Percentiles rank a stretch among this genome's conserved stretches.
These are phyloP conservation scores for Penicillium cataractarum DNA, from an alignment of 495 filamentous ascomycete genomes.

Conservation along the genomic window DNA sequence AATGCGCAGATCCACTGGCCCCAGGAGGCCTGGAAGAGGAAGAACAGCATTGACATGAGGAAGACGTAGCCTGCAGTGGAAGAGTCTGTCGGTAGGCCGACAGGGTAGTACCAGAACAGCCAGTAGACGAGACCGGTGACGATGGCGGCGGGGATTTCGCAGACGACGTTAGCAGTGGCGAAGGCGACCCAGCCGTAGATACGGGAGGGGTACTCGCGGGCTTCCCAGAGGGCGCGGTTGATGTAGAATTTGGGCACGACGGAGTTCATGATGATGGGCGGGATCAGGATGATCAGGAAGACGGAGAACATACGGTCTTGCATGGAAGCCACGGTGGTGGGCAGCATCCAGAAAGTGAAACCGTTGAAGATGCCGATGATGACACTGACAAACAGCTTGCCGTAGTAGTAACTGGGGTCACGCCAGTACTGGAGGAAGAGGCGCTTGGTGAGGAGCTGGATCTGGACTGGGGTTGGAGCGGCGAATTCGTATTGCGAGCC, in stretches of 20 bases:
- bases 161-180: conserved; percentile 72
- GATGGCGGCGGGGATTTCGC: conserved; percentile 75
- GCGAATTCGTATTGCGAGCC: conserved; percentile 61
- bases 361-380: conserved; percentile 75
- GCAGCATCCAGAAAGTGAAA: conserved; percentile 85
- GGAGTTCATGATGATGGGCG: conserved; percentile 71
- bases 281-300: conserved; percentile 76
- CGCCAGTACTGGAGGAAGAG: conserved; percentile 75
- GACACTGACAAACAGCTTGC: conserved; percentile 70
- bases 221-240: conserved; percentile 76
- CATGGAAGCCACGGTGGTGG: conserved; percentile 67
- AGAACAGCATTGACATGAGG: conserved; percentile 81
- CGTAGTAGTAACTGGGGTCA: conserved; percentile 71
- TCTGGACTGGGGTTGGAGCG: conserved; percentile 62
- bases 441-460: conserved; percentile 62
- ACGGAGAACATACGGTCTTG: conserved; percentile 79
- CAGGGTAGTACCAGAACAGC: conserved; percentile 77
- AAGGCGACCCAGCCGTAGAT: conserved; percentile 89
- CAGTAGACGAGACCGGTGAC: conserved; percentile 70
- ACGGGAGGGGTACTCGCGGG: conserved; percentile 71
- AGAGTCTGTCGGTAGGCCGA: conserved; percentile 67
- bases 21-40: conserved; percentile 76
- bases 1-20: conserved; percentile 86
- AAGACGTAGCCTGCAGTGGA: conserved; percentile 77
- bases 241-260: conserved; percentile 85